Evolutionary conservation across 1,284 basidiomycete species (phyloP).

Genomic region (Heterobasidion parviporum): DNA sequence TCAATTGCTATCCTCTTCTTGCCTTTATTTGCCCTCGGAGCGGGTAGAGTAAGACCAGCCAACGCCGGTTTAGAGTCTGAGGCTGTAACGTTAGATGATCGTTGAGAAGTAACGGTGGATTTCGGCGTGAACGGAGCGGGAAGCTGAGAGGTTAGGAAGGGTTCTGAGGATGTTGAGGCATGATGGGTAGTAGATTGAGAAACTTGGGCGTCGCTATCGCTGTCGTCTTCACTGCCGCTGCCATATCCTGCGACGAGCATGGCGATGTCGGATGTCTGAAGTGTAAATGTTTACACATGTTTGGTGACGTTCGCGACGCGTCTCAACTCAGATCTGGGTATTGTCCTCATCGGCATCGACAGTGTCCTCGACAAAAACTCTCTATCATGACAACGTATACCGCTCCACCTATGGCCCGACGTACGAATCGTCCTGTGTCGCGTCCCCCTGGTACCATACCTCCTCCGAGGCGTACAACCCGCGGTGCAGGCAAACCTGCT

Average conservation of each 20-base stretch:
- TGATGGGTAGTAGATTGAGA: constrained; percentile 4
- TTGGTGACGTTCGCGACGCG: constrained; percentile 3
- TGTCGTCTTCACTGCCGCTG: constrained; percentile 47
- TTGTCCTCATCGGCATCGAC: neutral
- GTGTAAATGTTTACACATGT: constrained; percentile 4
- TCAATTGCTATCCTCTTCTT: constrained; percentile 68
- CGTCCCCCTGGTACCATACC: constrained; percentile 10
- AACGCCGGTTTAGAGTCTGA: constrained; percentile 15
- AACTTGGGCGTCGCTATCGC: constrained; percentile 43
- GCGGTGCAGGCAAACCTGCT: constrained; percentile 16
- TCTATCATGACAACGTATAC: neutral
- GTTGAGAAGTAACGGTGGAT: constrained; percentile 13
- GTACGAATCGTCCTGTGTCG: constrained; percentile 14
- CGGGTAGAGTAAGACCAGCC: constrained; percentile 19
- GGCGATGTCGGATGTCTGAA: constrained; percentile 10
- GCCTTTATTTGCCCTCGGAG: constrained; percentile 27
- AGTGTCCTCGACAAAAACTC: neutral
- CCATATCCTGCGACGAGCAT: constrained; percentile 76
- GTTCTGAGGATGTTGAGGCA: constrained; percentile 9
- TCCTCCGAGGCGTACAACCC: constrained; percentile 13
- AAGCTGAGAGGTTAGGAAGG: constrained; percentile 10
- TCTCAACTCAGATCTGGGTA: constrained; percentile 6
- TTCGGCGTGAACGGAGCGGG: constrained; percentile 9
- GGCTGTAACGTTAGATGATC: constrained; percentile 17
- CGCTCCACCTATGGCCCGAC: constrained; percentile 20